Evolutionary conservation across 2,329 filamentous ascomycete genomes (phyloP), one percentile per base, ranked within the genome.

Genomic region (Calonectria henricotiae): DNA sequence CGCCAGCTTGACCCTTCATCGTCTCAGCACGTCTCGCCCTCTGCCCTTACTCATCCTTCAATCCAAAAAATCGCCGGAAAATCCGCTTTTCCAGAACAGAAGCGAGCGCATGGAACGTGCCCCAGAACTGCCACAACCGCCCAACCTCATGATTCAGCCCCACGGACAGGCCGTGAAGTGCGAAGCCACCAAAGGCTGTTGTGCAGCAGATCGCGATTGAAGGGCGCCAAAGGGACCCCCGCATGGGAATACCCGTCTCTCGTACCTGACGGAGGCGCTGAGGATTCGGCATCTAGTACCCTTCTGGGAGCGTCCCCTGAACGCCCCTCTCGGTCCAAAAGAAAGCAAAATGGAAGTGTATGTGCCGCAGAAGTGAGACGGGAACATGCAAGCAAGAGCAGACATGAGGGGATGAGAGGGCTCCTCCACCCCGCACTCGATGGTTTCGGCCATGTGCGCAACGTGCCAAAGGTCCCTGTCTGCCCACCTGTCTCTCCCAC

Each of bases 171-270:
- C 51, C 54, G 62, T 17, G 54, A 66, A 54, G 35, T 49, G 30
- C 17, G 20, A 62, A 69, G 68, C 63, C 63, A 67, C 58, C 46
- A 49, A 67, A 62, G 23, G 62, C 55, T 58, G 54, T 54, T 62
- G 51, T 37, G 65, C 66, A 58, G 30, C 20, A 63, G 47, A 55
- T n/a, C 30, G 23, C 46, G 58, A 62, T 30, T 43, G 25, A 17
- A 58, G 17, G 15, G 23, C 55, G 35, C 63, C 27, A 23, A 55
- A 15, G 49, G 64, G 25, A 37, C 43, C 54, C 39, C 64, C 41
- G 55, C 37, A 37, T 51, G 67, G 54, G 37, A 69, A 65, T 54
- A 37, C 67, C 51, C 62, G 32, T 65, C 35, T 61, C 41, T 23
- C 37, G 63, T 66, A 47, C 63, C 63, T 65, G 60, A 32, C 60